phyloP scores from a whole-genome alignment of 83 land plant genomes.

The Picea engelmannii region DNA sequence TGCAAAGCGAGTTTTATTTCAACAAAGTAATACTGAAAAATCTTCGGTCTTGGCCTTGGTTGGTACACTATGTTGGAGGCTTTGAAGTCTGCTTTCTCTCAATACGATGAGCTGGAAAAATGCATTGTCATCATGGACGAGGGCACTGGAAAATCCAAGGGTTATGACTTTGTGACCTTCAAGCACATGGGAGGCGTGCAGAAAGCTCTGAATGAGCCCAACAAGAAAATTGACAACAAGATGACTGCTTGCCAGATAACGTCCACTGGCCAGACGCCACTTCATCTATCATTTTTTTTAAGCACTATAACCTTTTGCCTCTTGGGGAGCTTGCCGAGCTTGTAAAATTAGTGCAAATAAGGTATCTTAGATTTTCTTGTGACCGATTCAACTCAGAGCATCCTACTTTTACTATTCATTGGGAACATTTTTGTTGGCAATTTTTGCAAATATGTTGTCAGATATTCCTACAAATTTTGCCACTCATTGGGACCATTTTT shows the following conservation, averaged over 20 bases:
- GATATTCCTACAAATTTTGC: too few species aligned
- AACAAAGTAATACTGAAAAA: conserved; percentile 9
- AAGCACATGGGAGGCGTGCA: conserved; percentile 84
- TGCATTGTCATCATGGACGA: conserved; percentile 72
- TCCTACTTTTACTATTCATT: too few species aligned
- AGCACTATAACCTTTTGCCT: too few species aligned
- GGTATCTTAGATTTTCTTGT: too few species aligned
- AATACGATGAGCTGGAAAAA: conserved; percentile 84
- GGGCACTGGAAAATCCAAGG: conserved; percentile 70
- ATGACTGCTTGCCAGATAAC: conserved; percentile 70
- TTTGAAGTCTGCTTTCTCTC: conserved; percentile 60
- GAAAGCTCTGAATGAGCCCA: conserved; percentile 80
- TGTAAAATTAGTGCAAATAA: too few species aligned
- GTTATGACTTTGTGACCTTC: conserved; percentile 85
- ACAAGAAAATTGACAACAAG: conserved; percentile 86
- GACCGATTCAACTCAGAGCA: too few species aligned
- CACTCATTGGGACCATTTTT: too few species aligned
- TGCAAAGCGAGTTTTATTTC: too few species aligned
- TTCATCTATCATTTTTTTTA: too few species aligned
- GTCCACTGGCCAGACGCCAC: conserved; percentile 17
- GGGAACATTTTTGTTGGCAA: too few species aligned
- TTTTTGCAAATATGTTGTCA: too few species aligned
- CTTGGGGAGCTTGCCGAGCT: too few species aligned
- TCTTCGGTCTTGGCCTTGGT: conserved; percentile 86
- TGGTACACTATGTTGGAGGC: conserved; percentile 84